phyloP scores from a whole-genome alignment of 2,329 filamentous ascomycete species.

The Fusarium tupiense region DNA sequence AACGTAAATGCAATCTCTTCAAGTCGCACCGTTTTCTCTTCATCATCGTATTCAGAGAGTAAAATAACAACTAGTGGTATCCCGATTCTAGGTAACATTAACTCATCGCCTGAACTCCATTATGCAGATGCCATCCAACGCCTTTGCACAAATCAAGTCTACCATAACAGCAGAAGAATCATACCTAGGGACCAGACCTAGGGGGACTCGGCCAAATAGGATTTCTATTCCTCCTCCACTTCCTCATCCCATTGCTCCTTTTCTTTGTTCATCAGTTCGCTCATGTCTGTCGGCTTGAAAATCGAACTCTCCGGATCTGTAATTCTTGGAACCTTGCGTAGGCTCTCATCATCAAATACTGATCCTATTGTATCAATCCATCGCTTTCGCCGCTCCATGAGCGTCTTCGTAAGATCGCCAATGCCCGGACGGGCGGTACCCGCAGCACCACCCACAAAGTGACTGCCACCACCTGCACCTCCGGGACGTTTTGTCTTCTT shows the following conservation, averaged over 20 bases:
- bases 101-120: slow-evolving; percentile 15
- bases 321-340: slow-evolving; percentile 74
- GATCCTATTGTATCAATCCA: slow-evolving; percentile 94
- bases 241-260: slow-evolving; percentile 85
- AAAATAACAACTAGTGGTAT: slow-evolving; percentile 18
- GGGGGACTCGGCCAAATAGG: slow-evolving; percentile 17
- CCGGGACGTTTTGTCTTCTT: slow-evolving; percentile 88
- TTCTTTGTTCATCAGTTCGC: slow-evolving; percentile 76
- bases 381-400: slow-evolving; percentile 89
- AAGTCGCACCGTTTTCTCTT: neutral
- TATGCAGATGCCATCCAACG: slow-evolving; percentile 18
- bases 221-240: slow-evolving; percentile 69
- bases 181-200: neutral
- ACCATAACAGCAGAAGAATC: neutral
- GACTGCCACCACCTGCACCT: slow-evolving; percentile 77
- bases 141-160: slow-evolving; percentile 19
- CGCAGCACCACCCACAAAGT: slow-evolving; percentile 66
- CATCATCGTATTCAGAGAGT: neutral
- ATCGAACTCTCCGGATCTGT: slow-evolving; percentile 74
- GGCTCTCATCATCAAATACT: slow-evolving; percentile 85
- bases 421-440: slow-evolving; percentile 81
- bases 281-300: slow-evolving; percentile 79
- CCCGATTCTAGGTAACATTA: slow-evolving; percentile 11
- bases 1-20: neutral
- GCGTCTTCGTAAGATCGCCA: slow-evolving; percentile 86